Evolutionary conservation across 1,139 yeast species (phyloP).

Genomic region (Pichia inconspicua): DNA sequence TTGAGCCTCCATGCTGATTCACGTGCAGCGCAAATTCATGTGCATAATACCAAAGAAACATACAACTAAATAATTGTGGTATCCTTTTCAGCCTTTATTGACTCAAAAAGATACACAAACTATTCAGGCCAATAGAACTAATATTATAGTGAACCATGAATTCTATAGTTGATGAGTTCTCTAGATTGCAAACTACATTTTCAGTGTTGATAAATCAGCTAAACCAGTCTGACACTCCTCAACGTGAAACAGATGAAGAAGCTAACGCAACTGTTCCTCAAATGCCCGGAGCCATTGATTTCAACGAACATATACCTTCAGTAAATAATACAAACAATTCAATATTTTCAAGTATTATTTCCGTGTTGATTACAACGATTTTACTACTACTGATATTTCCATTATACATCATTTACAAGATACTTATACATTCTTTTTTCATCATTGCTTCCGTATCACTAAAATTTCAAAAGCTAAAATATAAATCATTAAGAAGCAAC

Average conservation of each 20-base stretch:
- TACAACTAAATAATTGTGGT: no score
- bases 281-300: background rate
- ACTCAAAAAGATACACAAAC: no score
- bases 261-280: background rate
- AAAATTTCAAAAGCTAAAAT: conserved; percentile 16
- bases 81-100: no score
- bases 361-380: conserved; percentile 3
- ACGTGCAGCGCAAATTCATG: no score
- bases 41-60: no score
- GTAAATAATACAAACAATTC: background rate
- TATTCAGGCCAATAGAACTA: no score
- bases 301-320: background rate
- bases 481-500: conserved; percentile 16
- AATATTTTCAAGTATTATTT: background rate
- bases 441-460: conserved; percentile 20
- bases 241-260: conserved; percentile 7
- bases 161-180: conserved; percentile 5
- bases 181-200: conserved; percentile 7
- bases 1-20: no score
- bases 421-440: conserved; percentile 16
- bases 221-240: background rate
- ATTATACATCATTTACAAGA: conserved; percentile 18
- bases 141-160: background rate
- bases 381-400: conserved; percentile 12
- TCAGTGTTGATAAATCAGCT: conserved; percentile 1